These are phyloP conservation scores for Termitomyces sp. DNA, from an alignment of 768 basidiomycete species.

Conservation along the genomic window DNA sequence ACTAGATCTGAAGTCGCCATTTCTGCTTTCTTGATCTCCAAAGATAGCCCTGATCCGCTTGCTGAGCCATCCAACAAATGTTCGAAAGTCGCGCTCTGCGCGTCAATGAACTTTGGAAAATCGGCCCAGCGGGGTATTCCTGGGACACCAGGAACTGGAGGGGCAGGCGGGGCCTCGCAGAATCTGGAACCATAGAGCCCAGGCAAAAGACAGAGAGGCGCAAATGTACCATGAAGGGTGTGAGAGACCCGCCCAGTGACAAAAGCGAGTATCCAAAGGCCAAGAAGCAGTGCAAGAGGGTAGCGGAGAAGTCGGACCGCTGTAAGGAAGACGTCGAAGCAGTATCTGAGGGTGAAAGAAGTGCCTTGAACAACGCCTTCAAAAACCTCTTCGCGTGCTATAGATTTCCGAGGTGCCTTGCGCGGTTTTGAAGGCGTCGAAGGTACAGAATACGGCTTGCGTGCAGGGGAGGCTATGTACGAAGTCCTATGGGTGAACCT, in stretches of 20 bases:
- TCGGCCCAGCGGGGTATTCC: constrained; percentile 42
- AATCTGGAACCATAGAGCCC: constrained; percentile 42
- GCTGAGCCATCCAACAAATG: constrained; percentile 54
- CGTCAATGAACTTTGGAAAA: constrained; percentile 53
- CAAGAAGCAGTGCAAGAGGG: constrained; percentile 51
- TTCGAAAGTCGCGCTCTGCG: constrained; percentile 58
- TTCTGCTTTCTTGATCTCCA: constrained; percentile 71
- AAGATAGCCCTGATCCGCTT: constrained; percentile 52
- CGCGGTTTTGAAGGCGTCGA: constrained; percentile 6
- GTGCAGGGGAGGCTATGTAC: constrained; percentile 14
- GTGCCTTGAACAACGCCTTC: constrained; percentile 23
- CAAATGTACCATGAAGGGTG: constrained; percentile 40
- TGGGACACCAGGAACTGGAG: background rate
- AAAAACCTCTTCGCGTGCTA: constrained; percentile 20
- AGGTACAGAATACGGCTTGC: constrained; percentile 10
- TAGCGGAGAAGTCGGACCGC: constrained; percentile 45
- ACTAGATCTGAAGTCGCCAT: constrained; percentile 70
- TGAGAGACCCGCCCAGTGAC: constrained; percentile 33
- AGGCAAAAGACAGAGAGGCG: constrained; percentile 60
- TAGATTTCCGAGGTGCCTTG: constrained; percentile 7
- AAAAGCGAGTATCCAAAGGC: constrained; percentile 44
- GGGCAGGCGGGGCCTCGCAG: constrained; percentile 27
- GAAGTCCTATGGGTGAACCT: constrained; percentile 17
- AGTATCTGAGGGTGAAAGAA: constrained; percentile 30
- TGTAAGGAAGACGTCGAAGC: constrained; percentile 39